Percentiles rank a stretch among this genome's conserved stretches.
Conservation (phyloP, 495 filamentous ascomycete genomes). For the Thozetella sp. region DNA sequence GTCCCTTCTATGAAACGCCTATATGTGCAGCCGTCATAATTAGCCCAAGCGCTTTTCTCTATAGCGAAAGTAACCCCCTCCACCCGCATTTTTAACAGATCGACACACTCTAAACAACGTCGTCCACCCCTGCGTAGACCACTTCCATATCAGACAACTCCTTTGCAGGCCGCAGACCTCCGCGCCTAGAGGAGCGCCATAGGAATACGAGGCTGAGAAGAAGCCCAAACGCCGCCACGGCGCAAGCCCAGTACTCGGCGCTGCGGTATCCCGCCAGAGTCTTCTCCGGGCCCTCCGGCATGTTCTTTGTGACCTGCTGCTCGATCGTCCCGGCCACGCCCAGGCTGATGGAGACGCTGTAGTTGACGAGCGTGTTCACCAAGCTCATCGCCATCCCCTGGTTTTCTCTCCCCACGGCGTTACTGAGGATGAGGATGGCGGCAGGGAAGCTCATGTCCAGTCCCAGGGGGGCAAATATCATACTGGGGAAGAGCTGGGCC, state of each 20-base stretch:
- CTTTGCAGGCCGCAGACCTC: background rate
- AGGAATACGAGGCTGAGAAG: background rate
- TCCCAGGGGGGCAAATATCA: conserved; percentile 54
- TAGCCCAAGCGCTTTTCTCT: too few relatives aligned
- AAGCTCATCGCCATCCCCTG: conserved; percentile 64
- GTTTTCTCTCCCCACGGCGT: conserved; percentile 50
- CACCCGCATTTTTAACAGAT: too few relatives aligned
- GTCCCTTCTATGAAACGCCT: too few relatives aligned
- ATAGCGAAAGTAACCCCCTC: too few relatives aligned
- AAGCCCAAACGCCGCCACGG: conserved; percentile 1
- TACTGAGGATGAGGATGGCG: conserved; percentile 54
- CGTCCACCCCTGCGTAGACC: too few relatives aligned
- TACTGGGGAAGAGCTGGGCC: conserved; percentile 56
- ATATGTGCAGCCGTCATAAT: too few relatives aligned
- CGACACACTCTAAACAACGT: too few relatives aligned
- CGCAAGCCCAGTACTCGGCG: conserved; percentile 18
- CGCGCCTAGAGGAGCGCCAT: background rate
- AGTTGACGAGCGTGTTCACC: conserved; percentile 67
- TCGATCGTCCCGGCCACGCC: conserved; percentile 69
- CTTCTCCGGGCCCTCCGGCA: background rate
- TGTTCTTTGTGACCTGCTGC: conserved; percentile 39
- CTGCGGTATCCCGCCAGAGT: background rate
- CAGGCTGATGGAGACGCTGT: conserved; percentile 65
- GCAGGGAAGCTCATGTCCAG: conserved; percentile 65
- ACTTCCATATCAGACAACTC: conserved; percentile 5